Base-by-base conservation (phyloP, 2,329 filamentous ascomycete genomes). In the Sporothrix globosa region DNA sequence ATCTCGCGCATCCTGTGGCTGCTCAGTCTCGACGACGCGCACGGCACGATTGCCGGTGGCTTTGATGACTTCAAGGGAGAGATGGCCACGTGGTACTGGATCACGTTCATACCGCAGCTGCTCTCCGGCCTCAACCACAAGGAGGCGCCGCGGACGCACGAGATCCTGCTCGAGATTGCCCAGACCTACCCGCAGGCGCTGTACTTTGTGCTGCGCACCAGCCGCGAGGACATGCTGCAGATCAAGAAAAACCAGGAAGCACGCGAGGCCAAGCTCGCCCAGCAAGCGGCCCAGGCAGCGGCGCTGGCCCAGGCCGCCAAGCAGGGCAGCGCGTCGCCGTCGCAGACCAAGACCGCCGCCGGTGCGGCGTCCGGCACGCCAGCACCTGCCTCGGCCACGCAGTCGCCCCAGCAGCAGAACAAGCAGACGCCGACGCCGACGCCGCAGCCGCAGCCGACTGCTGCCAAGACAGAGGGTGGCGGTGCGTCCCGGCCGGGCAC, bases 21-120 rank as follows among this genome's bases (percentile, higher is more conserved):
- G 60, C 86, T 99, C 58, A 98, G 95, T 80, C 84, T 99, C 74
- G 96, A 99, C 77, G 93, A 97, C 76, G 85, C 92, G 0, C 92
- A 93, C 77, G 92, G 92, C 14, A 90, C 87, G 50, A 90, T 99
- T 72, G 91, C 92, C 0, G 85, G 89, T 75, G 93, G 95, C 14
- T 99, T 97, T 75, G 93, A 97, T 74, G 92, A 95, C 75, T 99
- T 96, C 83, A 97, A 98, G 83, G 96, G 96, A 67, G 96, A 99
- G 75, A 97, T 93, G 2, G 93, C 94, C 0, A 93, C 97, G 14
- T 99, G 96, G 96, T 99, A 98, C 82, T 99, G 96, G 96, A 97
- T 98, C 75, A 98, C 95, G 0, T 99, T 97, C 79, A 98, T 99
- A 73, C 96, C 96, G 21, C 96, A 99, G 80, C 86, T 99, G 54